Conservation (phyloP, 2,329 filamentous ascomycete genomes). For the Huntiella decipiens region DNA sequence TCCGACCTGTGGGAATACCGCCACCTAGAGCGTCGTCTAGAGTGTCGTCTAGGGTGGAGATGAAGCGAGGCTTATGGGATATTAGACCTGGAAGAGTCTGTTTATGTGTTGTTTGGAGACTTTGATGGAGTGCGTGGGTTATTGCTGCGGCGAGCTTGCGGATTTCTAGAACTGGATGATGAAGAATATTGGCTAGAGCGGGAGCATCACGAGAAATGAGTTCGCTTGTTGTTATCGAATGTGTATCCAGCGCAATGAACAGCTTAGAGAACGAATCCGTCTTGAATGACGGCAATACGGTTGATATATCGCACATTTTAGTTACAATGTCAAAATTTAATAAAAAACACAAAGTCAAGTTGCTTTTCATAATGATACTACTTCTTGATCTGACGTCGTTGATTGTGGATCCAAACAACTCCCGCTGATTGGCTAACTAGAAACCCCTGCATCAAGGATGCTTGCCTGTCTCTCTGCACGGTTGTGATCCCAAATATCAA, state of each 20-base stretch:
- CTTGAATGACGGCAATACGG: conserved; percentile 64
- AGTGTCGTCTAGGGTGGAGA: conserved; percentile 61
- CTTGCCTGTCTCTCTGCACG: background rate
- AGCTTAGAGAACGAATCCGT: conserved; percentile 53
- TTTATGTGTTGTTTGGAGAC: conserved; percentile 24
- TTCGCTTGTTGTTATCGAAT: conserved; percentile 60
- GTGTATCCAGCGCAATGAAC: conserved; percentile 60
- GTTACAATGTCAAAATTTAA: background rate
- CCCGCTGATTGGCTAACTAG: conserved; percentile 5
- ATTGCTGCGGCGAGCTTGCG: conserved; percentile 53
- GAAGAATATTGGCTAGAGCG: conserved; percentile 72
- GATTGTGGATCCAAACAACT: conserved; percentile 5
- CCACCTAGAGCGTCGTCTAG: conserved; percentile 56
- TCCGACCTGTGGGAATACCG: conserved; percentile 59
- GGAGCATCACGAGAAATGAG: conserved; percentile 66
- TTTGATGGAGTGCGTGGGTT: conserved; percentile 44
- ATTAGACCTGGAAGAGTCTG: background rate
- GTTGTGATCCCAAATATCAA: background rate
- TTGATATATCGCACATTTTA: conserved; percentile 66
- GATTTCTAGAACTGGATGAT: conserved; percentile 62
- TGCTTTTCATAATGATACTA: background rate
- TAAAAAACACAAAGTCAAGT: background rate
- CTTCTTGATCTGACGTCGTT: conserved; percentile 6
- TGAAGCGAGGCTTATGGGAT: conserved; percentile 16
- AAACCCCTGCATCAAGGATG: background rate